phyloP scores from a whole-genome alignment of 768 basidiomycete genomes.

The Rhizopogon roseolus region DNA sequence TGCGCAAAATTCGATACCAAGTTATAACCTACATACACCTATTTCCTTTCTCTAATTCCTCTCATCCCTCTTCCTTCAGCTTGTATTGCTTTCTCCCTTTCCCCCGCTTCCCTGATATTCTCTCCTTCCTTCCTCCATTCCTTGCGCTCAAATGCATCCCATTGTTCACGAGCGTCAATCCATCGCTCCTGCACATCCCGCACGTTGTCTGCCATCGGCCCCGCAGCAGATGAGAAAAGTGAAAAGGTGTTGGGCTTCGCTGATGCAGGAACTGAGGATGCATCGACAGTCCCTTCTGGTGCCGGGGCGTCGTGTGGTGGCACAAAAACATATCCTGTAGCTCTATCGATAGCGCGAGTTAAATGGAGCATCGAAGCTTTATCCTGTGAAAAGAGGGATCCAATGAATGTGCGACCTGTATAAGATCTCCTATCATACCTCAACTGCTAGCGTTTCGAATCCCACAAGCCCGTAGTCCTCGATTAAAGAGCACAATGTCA shows the following conservation, averaged over 20 bases:
- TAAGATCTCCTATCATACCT: constrained; percentile 45
- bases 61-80: constrained; percentile 2
- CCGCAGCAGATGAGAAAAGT: constrained; percentile 64
- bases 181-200: constrained; percentile 90
- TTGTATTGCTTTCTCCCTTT: constrained; percentile 9
- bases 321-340: constrained; percentile 87
- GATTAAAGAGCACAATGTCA: constrained; percentile 87
- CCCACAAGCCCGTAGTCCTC: constrained; percentile 92
- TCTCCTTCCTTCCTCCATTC: constrained; percentile 79
- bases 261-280: constrained; percentile 30
- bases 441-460: constrained; percentile 95
- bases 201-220: constrained; percentile 48
- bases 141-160: constrained; percentile 74
- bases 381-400: constrained; percentile 48
- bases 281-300: constrained; percentile 26
- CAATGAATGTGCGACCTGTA: neutral
- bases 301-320: constrained; percentile 40
- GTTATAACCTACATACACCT: constrained; percentile 5
- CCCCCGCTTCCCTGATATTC: constrained; percentile 18
- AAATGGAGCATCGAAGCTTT: constrained; percentile 93
- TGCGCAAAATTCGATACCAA: no score
- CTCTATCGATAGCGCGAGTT: constrained; percentile 79
- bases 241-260: constrained; percentile 60
- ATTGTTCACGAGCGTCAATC: constrained; percentile 81
- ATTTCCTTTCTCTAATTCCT: constrained; percentile 26